phyloP scores from a whole-genome alignment of 805 yeast species.

The Candida succiphila region DNA sequence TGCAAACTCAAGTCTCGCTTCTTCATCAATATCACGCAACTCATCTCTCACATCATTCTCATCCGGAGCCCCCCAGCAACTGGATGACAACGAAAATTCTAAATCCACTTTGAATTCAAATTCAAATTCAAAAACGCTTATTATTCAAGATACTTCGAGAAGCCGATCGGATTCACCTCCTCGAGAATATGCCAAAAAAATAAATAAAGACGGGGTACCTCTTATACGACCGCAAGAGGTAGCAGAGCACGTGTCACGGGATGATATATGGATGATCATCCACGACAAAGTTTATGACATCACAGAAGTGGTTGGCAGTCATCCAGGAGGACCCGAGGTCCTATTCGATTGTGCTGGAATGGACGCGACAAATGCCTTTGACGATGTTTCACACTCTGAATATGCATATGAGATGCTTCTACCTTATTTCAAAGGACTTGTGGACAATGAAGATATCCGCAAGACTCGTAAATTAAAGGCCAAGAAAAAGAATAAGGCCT shows the following conservation, averaged over 20 bases:
- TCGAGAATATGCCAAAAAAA: too few relatives aligned
- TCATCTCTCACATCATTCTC: too few relatives aligned
- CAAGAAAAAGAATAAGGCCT: neutral
- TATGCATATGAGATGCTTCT: conserved; percentile 79
- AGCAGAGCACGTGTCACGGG: conserved; percentile 31
- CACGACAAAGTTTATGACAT: conserved; percentile 62
- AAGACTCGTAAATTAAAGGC: neutral
- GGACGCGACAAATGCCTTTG: conserved; percentile 63
- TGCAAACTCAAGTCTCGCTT: too few relatives aligned
- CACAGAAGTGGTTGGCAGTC: conserved; percentile 43
- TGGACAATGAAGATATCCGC: neutral
- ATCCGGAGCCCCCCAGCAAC: too few relatives aligned
- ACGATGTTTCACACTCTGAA: conserved; percentile 69
- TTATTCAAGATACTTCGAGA: too few relatives aligned
- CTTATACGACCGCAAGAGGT: conserved; percentile 36
- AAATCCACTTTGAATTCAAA: too few relatives aligned
- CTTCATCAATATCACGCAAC: too few relatives aligned
- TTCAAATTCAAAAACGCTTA: too few relatives aligned
- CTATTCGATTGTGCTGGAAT: conserved; percentile 70
- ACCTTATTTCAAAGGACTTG: conserved; percentile 66
- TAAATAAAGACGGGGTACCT: too few relatives aligned
- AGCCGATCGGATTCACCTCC: too few relatives aligned
- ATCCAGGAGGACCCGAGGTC: conserved; percentile 85
- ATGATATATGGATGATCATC: conserved; percentile 65
- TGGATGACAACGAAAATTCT: too few relatives aligned